A percentile compares a stretch with the other conserved stretches of the same genome.
Conservation (phyloP, 192 early-diverging fungal species). For the Backusella australiensis region DNA sequence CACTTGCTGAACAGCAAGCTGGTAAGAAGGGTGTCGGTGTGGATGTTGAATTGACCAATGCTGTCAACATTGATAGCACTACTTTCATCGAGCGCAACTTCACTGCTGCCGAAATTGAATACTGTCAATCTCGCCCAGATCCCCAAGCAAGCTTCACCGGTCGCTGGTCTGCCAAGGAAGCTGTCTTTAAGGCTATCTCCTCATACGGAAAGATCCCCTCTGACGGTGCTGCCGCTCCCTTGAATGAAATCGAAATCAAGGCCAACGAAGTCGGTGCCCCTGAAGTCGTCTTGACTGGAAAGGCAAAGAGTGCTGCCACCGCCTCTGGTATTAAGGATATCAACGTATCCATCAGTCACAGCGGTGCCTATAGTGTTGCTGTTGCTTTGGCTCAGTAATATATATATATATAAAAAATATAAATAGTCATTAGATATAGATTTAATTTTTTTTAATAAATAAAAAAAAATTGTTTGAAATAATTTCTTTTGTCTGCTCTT, state of each 20-base stretch:
- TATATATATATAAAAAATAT: background rate
- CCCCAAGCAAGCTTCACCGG: slow-evolving; percentile 87
- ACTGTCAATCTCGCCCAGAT: slow-evolving; percentile 71
- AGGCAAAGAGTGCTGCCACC: slow-evolving; percentile 68
- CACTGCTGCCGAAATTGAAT: slow-evolving; percentile 71
- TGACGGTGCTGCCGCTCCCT: slow-evolving; percentile 79
- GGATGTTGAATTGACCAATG: slow-evolving; percentile 85
- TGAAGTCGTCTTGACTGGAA: slow-evolving; percentile 76
- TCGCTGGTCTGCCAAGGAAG: slow-evolving; percentile 96
- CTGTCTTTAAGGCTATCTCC: slow-evolving; percentile 91
- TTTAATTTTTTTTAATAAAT: slow-evolving; percentile 2
- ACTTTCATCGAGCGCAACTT: slow-evolving; percentile 93
- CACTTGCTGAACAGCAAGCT: slow-evolving; percentile 43
- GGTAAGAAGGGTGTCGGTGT: slow-evolving; percentile 68
- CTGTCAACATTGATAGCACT: slow-evolving; percentile 78
- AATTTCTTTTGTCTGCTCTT: background rate
- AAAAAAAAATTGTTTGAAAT: background rate
- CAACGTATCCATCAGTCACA: slow-evolving; percentile 92
- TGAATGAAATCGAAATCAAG: slow-evolving; percentile 88
- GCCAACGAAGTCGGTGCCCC: slow-evolving; percentile 73
- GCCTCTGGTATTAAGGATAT: slow-evolving; percentile 72
- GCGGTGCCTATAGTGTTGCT: slow-evolving; percentile 86
- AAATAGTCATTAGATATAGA: background rate
- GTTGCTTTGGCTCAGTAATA: slow-evolving; percentile 64
- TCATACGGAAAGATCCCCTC: slow-evolving; percentile 68